Evolutionary conservation across 1,284 basidiomycete genomes (phyloP).

Genomic region (Termitomyces sp.): DNA sequence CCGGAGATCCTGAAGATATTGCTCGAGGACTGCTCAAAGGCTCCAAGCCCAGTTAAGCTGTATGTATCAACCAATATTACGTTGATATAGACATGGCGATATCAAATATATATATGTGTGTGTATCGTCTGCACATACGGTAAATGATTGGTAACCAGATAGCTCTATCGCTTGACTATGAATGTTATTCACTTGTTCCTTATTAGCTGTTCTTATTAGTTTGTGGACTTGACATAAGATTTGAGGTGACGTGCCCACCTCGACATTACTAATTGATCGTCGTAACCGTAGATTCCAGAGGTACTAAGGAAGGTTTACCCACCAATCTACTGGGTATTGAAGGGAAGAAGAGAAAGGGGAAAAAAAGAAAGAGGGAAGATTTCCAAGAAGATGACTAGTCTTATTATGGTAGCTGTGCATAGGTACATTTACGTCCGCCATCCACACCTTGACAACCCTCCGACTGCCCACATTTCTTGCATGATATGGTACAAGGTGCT

Average conservation of each 20-base stretch:
- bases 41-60: conserved; percentile 15
- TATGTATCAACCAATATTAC: neutral
- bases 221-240: neutral
- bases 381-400: neutral
- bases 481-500: neutral
- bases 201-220: too few species aligned
- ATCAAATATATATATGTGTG: neutral
- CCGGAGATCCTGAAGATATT: conserved; percentile 39
- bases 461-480: neutral
- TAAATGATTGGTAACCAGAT: too few species aligned
- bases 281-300: too few species aligned
- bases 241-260: neutral
- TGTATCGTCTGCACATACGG: neutral
- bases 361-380: too few species aligned
- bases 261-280: too few species aligned
- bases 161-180: neutral
- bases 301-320: too few species aligned
- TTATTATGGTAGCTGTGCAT: too few species aligned
- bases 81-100: neutral
- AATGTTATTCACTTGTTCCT: neutral
- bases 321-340: neutral
- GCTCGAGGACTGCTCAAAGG: conserved; percentile 37
- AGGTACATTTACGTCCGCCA: neutral
- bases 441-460: neutral
- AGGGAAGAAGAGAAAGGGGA: neutral